Base-by-base conservation (phyloP, 495 filamentous ascomycete genomes). In the Cetradonia linearis region DNA sequence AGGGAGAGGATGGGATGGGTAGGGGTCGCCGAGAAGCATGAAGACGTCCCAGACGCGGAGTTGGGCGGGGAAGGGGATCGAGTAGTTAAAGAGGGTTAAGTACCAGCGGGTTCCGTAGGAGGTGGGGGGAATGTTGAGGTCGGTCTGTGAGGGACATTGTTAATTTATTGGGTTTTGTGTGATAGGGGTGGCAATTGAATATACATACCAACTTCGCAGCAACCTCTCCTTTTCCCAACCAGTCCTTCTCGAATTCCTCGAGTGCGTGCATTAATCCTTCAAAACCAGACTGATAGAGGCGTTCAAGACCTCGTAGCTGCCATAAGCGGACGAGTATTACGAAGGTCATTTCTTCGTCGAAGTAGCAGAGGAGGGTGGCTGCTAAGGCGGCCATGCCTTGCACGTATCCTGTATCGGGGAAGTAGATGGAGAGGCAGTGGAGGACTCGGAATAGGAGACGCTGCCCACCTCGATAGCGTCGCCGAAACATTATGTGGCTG, bases 31-130 rank as follows among this genome's bases (percentile, higher is more conserved):
- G 28, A 99, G 84, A 2, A 99, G 84, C 88, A 99, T 91, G 73
- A 99, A 97, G 1, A 95, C 89, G 67, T 99, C 93, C 93, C 93
- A 99, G 6, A 99, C 88, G 52, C 93, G 86, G n/a, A 99, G 86
- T 69, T 99, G 93, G 11, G 94, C 94, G 0, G 89, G 81, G 67
- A 97, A 99, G 3, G 93, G 93, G 61, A 99, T 89, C 20, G 89
- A 94, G 64, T 96, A 87, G 73, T 96, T 96, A 78, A 99, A 99
- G 7, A 99, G 80, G 3, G 93, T 99, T 33, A 99, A 79, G 69
- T 99, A 99, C 93, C 93, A 99, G 31, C 91, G 78, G 1, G 92
- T 96, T 34, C 91, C 94, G 70, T 96, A 99, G 25, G 91, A 85
- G 7, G 91, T 99, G 20, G 91, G 82, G 46, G 86, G 81, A 63